phyloP scores from a whole-genome alignment of 768 basidiomycete species.

The Auricularia sp. region DNA sequence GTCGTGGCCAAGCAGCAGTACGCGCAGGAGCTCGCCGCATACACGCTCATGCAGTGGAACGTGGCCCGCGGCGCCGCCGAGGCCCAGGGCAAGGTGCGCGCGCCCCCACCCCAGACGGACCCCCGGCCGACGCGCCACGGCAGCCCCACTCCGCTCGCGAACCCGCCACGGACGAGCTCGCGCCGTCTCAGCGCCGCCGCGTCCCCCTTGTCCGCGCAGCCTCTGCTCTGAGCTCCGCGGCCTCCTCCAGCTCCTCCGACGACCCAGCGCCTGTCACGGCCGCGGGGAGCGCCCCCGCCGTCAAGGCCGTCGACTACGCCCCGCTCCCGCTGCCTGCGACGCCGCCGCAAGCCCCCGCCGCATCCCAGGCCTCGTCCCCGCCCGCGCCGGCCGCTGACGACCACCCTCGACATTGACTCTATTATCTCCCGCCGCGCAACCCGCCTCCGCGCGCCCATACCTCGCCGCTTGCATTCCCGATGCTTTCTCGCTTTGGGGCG shows the following conservation, averaged over 20 bases:
- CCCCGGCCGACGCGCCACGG: not conserved
- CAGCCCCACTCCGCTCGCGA: not conserved
- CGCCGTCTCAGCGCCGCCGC: not conserved
- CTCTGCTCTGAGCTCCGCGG: not conserved
- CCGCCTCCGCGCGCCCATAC: no score
- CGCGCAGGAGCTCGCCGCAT: conserved; percentile 27
- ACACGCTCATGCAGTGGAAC: conserved; percentile 32
- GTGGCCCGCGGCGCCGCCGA: conserved; percentile 12
- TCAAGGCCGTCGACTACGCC: not conserved
- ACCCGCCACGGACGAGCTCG: not conserved
- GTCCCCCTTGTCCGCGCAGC: not conserved
- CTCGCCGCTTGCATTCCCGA: no score
- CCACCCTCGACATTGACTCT: no score
- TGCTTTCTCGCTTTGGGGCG: no score
- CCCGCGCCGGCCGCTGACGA: no score
- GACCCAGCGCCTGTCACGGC: not conserved
- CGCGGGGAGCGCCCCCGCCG: not conserved
- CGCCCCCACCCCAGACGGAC: not conserved
- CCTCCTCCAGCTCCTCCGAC: not conserved
- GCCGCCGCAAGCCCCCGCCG: not conserved
- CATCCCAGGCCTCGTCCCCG: no score
- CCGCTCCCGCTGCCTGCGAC: not conserved
- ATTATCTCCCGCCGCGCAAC: no score
- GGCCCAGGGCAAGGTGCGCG: not conserved
- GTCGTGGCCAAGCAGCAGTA: conserved; percentile 23